Evolutionary conservation across 805 yeast species (phyloP).

Genomic region (Yamadazyma paraphyllophila): DNA sequence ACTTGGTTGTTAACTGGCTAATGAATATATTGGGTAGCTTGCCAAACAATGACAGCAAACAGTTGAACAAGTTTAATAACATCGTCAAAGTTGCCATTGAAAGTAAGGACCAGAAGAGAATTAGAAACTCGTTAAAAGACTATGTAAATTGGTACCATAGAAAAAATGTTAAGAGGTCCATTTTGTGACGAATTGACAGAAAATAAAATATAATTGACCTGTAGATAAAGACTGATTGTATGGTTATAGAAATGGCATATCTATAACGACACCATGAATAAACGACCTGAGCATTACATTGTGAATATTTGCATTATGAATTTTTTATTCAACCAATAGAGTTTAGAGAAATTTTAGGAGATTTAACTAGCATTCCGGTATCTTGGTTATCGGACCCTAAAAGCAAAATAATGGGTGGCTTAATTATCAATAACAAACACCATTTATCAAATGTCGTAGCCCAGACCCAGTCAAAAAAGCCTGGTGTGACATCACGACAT

Average conservation of each 20-base stretch:
- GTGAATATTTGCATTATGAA: no score
- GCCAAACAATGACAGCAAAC: constrained; percentile 67
- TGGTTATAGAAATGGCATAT: background rate
- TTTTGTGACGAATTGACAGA: background rate
- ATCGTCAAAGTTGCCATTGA: constrained; percentile 59
- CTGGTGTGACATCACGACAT: no score
- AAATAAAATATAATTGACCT: background rate
- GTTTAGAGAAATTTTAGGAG: no score
- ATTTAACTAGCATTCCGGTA: no score
- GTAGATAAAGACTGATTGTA: background rate
- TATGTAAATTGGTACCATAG: constrained; percentile 82
- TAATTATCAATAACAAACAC: no score
- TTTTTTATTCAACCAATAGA: no score
- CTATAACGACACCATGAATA: background rate
- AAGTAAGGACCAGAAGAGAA: constrained; percentile 69
- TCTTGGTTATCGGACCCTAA: no score
- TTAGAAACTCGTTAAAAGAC: constrained; percentile 68
- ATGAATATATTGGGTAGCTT: constrained; percentile 51
- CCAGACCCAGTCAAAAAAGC: no score
- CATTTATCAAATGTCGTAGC: no score
- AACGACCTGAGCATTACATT: no score
- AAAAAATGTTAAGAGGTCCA: constrained; percentile 43
- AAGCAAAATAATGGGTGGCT: no score
- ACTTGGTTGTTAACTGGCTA: constrained; percentile 56
- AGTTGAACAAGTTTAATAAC: constrained; percentile 59